Percentiles rank a stretch among this genome's conserved stretches.
These are phyloP conservation scores for Boletus holoroseus DNA, from an alignment of 1,284 basidiomycete species.

Conservation along the genomic window DNA sequence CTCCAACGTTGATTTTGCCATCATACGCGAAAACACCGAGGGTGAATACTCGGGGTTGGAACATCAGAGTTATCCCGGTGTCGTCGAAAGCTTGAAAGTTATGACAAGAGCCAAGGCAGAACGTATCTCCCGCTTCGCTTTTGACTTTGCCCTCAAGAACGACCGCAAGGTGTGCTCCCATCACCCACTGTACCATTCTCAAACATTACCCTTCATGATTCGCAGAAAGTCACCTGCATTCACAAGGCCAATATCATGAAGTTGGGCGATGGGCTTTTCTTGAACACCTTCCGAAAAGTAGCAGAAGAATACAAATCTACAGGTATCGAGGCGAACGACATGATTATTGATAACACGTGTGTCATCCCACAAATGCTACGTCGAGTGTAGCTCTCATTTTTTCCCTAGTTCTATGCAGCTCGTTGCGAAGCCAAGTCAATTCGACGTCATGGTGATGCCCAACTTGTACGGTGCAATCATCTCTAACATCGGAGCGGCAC, in stretches of 20 bases:
- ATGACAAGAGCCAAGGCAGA: conserved; percentile 95
- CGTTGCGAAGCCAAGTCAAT: conserved; percentile 91
- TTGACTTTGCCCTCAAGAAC: conserved; percentile 99
- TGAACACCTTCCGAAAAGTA: conserved; percentile 95
- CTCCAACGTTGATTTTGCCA: conserved; percentile 95
- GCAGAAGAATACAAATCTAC: conserved; percentile 94
- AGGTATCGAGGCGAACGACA: conserved; percentile 92
- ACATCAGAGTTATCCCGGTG: conserved; percentile 97
- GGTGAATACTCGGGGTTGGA: conserved; percentile 99
- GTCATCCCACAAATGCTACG: conserved; percentile 26
- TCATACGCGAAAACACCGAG: conserved; percentile 99
- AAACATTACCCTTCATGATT: conserved; percentile 11
- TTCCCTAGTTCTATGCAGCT: conserved; percentile 88
- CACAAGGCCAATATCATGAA: conserved; percentile 99
- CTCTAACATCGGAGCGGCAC: conserved; percentile 96
- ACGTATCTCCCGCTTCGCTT: conserved; percentile 95
- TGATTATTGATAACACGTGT: conserved; percentile 99
- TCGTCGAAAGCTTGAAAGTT: conserved; percentile 98
- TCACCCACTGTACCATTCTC: background rate
- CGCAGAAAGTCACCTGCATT: conserved; percentile 96
- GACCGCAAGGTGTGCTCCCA: conserved; percentile 72
- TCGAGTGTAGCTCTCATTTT: background rate
- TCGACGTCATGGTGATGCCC: conserved; percentile 99
- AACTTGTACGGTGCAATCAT: conserved; percentile 97
- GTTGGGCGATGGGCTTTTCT: conserved; percentile 97